phyloP scores from a whole-genome alignment of 495 filamentous ascomycete species.

The Pyronema omphalodes region DNA sequence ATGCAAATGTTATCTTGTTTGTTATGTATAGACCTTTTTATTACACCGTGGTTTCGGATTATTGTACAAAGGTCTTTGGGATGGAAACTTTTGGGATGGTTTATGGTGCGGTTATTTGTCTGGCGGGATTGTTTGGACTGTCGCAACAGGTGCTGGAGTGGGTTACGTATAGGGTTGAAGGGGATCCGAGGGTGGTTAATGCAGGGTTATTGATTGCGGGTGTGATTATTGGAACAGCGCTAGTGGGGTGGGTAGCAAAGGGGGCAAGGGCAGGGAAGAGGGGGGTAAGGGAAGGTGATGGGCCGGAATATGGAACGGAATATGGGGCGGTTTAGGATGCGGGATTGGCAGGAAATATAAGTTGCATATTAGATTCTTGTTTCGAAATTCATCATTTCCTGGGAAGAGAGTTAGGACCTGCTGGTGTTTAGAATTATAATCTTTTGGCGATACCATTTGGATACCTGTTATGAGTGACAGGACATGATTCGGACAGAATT shows the following conservation, averaged over 20 bases:
- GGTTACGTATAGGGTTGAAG: constrained; percentile 53
- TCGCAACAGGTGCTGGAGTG: constrained; percentile 67
- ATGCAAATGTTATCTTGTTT: constrained; percentile 65
- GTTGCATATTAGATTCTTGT: too few relatives aligned
- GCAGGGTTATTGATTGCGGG: constrained; percentile 42
- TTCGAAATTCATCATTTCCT: too few relatives aligned
- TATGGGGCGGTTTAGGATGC: background rate
- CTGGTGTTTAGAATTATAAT: too few relatives aligned
- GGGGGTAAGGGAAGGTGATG: constrained; percentile 16
- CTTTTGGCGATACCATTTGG: too few relatives aligned
- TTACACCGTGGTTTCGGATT: constrained; percentile 67
- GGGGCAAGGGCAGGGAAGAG: constrained; percentile 25
- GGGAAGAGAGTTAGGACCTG: too few relatives aligned
- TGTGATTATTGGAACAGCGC: constrained; percentile 36
- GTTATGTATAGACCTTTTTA: constrained; percentile 58
- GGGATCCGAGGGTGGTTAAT: constrained; percentile 68
- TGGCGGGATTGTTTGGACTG: constrained; percentile 76
- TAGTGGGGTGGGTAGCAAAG: constrained; percentile 43
- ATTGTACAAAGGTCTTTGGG: constrained; percentile 86
- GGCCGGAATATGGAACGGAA: background rate
- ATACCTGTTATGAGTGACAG: too few relatives aligned
- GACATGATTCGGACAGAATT: too few relatives aligned
- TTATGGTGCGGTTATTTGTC: constrained; percentile 83
- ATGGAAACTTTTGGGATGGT: constrained; percentile 90
- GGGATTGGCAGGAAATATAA: too few relatives aligned